Evolutionary conservation across 345 rosid genomes (phyloP), one percentile per base, ranked within the genome.

Genomic region (Euphorbia pulcherrima): DNA sequence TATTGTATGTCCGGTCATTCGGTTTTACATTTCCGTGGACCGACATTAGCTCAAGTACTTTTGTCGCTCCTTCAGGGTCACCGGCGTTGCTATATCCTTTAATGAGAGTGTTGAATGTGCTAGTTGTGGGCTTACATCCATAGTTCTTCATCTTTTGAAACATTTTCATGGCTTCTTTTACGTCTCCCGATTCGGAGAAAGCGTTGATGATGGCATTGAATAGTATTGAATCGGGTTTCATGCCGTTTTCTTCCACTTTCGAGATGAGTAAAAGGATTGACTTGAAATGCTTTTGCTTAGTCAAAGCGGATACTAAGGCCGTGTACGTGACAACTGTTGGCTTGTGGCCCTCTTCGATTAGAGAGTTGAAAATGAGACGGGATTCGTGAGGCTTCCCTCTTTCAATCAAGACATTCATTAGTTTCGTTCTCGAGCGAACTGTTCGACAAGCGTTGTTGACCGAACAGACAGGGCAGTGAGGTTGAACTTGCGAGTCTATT

Each of bases 191-290:
- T 75, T 93, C 97, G 27, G 92, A 85, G 29, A 88, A 84, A n/a
- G 92, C 92, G 69, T 90, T 93, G 72, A 93, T 93, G 77, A 89
- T 84, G 55, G 97, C 86, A 63, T 93, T 90, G 86, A 87, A 93
- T 80, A 93, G 88, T 67, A 93, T 88, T 17, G 96, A 78, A 76
- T 93, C 97, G 0, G 96, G 97, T 79, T 86, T 83, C 74, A 84
- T 70, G 14, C 94, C 94, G 18, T 79, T 80, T 72, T 83, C 82
- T 82, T 93, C 97, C 74, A 93, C 79, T 80, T 84, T 71, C 62
- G 85, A 79, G 69, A 86, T 72, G 50, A 90, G 90, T 2, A 81
- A 70, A 30, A 81, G 68, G 70, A 93, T 89, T 70, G 90, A 85
- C 71, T 83, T 70, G 60, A 78, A 93, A 35, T 71, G 85, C 74